Evolutionary conservation across 2,329 filamentous ascomycete genomes (phyloP), one percentile per base, ranked within the genome.

Genomic region (Cladophialophora yegresii): DNA sequence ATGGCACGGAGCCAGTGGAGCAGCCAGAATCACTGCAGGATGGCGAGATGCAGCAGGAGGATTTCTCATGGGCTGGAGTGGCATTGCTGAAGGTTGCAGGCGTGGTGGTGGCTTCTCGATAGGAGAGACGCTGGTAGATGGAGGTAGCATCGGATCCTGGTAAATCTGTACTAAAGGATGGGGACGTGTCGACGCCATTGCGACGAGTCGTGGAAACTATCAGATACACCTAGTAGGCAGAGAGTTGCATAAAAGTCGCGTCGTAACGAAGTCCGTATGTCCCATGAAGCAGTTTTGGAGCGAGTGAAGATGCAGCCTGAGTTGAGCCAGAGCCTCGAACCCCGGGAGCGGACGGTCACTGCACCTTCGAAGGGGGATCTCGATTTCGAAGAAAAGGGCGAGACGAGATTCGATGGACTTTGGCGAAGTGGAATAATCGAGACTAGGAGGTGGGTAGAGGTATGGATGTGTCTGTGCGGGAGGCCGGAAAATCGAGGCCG

Each of bases 1-100:
- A 74, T 70, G 74, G 70, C 69, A 77, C 73, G 66, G 76, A 65
- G 75, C 72, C 60, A 80, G 76, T 23, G 84, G 79, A 26, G 89
- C 88, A 70, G 89, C 87, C 71, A 93, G 83, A 62, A 88, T 79
- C 71, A 88, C 83, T 76, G 90, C 90, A 67, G 82, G 80, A 77
- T 83, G 84, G 71, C 82, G 75, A 66, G 57, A 64, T 65, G 67
- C 58, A 71, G 83, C 75, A 65, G 58, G 65, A 65, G 68, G 63
- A 62, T 69, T 67, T 22, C 63, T 63, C 51, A 69, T 62, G 32
- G 64, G 63, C 59, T 69, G 65, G n/a, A 82, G 71, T 63, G 80
- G 80, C 71, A 85, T 78, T 57, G 84, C 80, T 63, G 82, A 84
- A 40, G 82, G 79, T 71, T 85, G 82, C 66, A 84, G 79, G 65